phyloP scores from a whole-genome alignment of 2,329 filamentous ascomycete species.

The Tympanopsis confertula region DNA sequence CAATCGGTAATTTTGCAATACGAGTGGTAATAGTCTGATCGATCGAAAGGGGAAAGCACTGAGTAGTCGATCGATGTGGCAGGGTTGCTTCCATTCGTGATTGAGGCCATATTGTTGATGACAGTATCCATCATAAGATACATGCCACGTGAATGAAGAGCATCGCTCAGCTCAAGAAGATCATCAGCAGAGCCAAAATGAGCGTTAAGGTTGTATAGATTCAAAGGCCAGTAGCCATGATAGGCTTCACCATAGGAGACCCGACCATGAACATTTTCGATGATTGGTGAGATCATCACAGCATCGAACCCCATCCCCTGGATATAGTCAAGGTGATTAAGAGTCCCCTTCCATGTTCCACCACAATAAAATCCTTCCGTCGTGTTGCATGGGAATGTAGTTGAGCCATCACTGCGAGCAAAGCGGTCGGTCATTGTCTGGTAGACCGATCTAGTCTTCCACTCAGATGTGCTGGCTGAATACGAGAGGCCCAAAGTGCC shows the following conservation, averaged over 20 bases:
- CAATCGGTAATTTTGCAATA: background rate
- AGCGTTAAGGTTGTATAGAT: constrained; percentile 39
- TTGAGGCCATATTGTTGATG: constrained; percentile 1
- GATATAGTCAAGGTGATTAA: constrained; percentile 50
- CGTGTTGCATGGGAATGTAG: constrained; percentile 27
- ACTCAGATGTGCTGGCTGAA: constrained; percentile 19
- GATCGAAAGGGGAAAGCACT: background rate
- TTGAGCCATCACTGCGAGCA: constrained; percentile 30
- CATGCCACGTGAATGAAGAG: constrained; percentile 42
- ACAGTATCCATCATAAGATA: constrained; percentile 1
- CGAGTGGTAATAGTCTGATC: background rate
- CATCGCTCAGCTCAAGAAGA: constrained; percentile 40
- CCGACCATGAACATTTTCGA: constrained; percentile 24
- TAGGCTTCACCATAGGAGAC: constrained; percentile 27
- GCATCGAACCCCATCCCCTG: constrained; percentile 47
- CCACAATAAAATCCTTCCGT: constrained; percentile 41
- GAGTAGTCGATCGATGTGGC: background rate
- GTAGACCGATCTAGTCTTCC: constrained; percentile 44
- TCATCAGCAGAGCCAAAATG: constrained; percentile 48
- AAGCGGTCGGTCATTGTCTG: constrained; percentile 46
- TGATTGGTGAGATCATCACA: constrained; percentile 47
- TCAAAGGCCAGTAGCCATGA: constrained; percentile 42
- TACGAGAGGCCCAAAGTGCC: no score
- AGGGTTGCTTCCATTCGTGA: background rate
- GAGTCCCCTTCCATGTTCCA: constrained; percentile 46